A percentile compares a stretch with the other conserved stretches of the same genome.
phyloP scores from a whole-genome alignment of 371 early-diverging fungal genomes.

The Astathelohania contejeani region DNA sequence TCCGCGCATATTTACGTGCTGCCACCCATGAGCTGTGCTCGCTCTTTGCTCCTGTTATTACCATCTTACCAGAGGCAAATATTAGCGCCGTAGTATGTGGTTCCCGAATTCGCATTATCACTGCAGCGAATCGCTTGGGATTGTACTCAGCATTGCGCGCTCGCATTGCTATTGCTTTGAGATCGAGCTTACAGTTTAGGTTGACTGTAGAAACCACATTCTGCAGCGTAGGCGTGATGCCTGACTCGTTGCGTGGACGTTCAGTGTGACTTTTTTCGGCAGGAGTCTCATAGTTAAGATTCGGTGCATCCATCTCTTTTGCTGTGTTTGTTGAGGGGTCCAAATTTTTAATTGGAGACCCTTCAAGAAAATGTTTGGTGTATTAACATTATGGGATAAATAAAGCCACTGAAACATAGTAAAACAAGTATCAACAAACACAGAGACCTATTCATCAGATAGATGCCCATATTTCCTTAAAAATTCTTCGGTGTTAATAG shows the following conservation, averaged over 20 bases:
- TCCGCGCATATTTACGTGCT: constrained; percentile 94
- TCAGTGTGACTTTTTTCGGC: constrained; percentile 1
- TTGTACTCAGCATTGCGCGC: constrained; percentile 99
- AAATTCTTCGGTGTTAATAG: no score
- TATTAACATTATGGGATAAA: no score
- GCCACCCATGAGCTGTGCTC: constrained; percentile 82
- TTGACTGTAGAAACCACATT: constrained; percentile 99
- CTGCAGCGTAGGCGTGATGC: constrained; percentile 52
- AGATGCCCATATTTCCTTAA: no score
- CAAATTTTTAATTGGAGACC: no score
- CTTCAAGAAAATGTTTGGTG: no score
- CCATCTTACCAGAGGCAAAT: constrained; percentile 99
- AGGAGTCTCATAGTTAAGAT: neutral
- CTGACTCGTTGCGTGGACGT: constrained; percentile 6
- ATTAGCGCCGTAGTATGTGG: constrained; percentile 99
- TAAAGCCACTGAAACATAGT: no score
- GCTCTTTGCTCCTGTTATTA: constrained; percentile 54
- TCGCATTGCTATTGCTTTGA: constrained; percentile 96
- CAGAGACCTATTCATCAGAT: no score
- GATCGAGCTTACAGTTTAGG: constrained; percentile 87
- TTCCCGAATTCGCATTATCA: constrained; percentile 94
- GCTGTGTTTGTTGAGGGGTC: no score
- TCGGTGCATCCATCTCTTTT: constrained; percentile 30
- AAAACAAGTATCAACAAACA: no score
- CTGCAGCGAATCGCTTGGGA: constrained; percentile 99